A percentile compares a stretch with the other conserved stretches of the same genome.
Evolutionary conservation across 2,329 filamentous ascomycete species (phyloP).

Genomic region (Alternaria sp.): DNA sequence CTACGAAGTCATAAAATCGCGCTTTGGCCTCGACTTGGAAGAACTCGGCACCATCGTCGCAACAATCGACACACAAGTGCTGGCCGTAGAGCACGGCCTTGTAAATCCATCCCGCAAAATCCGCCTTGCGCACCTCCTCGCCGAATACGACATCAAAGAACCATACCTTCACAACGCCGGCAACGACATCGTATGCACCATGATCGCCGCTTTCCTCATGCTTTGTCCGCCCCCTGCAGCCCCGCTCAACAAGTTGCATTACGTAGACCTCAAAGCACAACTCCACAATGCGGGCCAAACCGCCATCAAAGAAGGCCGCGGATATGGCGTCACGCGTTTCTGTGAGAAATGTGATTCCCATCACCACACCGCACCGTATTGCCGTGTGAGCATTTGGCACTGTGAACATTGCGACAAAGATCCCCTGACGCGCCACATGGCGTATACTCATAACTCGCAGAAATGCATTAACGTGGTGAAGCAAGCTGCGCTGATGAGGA

Average conservation of each 20-base stretch:
- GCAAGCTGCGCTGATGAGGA: neutral
- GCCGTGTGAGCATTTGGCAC: neutral
- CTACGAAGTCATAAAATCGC: constrained; percentile 15
- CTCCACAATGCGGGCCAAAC: neutral
- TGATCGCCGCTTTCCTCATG: constrained; percentile 12
- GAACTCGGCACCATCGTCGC: constrained; percentile 14
- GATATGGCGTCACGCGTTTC: neutral
- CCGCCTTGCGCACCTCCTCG: constrained; percentile 6
- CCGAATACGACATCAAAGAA: neutral
- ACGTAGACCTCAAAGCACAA: neutral
- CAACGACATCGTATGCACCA: constrained; percentile 18
- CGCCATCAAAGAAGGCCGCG: neutral
- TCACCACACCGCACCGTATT: neutral
- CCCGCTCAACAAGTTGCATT: neutral
- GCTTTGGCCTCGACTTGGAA: constrained; percentile 21
- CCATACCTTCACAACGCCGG: constrained; percentile 22
- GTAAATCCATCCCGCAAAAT: neutral
- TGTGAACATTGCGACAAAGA: neutral
- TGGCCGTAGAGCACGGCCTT: constrained; percentile 19
- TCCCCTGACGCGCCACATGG: neutral
- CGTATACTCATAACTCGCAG: neutral
- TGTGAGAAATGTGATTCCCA: neutral
- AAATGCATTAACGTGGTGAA: neutral
- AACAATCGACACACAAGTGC: constrained; percentile 25
- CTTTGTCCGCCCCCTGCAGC: neutral